Evolutionary conservation across 2,329 filamentous ascomycete species (phyloP).

Genomic region (Scopulariopsis brevicaulis): DNA sequence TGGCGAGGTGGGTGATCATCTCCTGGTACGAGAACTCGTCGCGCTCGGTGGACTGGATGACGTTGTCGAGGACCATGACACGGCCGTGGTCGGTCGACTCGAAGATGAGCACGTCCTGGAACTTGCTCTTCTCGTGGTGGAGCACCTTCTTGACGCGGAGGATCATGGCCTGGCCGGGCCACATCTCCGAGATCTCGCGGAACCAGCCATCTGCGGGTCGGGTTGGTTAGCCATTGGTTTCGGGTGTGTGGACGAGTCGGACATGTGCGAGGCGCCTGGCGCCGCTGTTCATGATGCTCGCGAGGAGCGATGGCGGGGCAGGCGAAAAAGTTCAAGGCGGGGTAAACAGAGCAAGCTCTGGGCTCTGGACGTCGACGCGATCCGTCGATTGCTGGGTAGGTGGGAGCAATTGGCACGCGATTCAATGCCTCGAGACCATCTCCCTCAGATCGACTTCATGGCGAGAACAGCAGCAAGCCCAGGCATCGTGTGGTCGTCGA

Average conservation of each 20-base stretch:
- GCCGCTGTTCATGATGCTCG: neutral
- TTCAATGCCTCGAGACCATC: neutral
- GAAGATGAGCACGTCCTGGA: slow-evolving; percentile 98
- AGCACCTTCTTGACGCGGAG: slow-evolving; percentile 95
- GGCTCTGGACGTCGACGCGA: neutral
- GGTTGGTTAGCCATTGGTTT: slow-evolving; percentile 1
- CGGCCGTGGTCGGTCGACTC: slow-evolving; percentile 95
- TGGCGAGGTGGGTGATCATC: slow-evolving; percentile 98
- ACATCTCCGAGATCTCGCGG: slow-evolving; percentile 97
- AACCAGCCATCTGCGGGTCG: slow-evolving; percentile 86
- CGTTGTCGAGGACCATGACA: slow-evolving; percentile 94
- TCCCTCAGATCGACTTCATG: neutral
- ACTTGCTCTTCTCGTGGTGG: slow-evolving; percentile 98
- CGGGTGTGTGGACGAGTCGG: neutral
- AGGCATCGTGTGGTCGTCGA: neutral
- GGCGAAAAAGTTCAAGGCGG: neutral
- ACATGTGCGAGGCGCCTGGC: too few species aligned
- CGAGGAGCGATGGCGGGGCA: neutral
- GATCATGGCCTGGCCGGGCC: slow-evolving; percentile 98
- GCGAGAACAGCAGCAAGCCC: neutral
- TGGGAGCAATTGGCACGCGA: neutral
- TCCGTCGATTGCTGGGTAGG: neutral
- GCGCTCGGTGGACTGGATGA: slow-evolving; percentile 96
- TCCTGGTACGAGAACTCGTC: slow-evolving; percentile 99
- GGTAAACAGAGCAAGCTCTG: neutral